Conservation (phyloP, 768 basidiomycete species). For the Rhodocollybia butyracea region DNA sequence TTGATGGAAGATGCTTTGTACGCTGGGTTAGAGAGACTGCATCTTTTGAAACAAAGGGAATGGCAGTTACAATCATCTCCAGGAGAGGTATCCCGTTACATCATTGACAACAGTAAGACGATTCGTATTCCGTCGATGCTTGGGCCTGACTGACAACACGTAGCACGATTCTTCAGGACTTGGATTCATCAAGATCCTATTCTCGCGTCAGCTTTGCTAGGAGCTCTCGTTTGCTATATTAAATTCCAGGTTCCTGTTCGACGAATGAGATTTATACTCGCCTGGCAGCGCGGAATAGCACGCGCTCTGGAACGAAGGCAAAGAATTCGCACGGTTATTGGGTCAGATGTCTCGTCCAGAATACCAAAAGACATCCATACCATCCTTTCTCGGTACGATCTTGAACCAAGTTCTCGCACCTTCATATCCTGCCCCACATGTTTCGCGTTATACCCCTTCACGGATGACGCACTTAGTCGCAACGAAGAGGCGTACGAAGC, state of each 20-base stretch:
- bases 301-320: no score
- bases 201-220: not conserved
- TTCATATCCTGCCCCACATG: not conserved
- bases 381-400: not conserved
- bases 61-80: not conserved
- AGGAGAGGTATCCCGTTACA: not conserved
- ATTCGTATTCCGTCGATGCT: not conserved
- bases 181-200: not conserved
- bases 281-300: not conserved
- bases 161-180: not conserved
- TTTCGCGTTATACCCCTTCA: not conserved
- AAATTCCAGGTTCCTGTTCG: not conserved
- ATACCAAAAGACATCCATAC: conserved; percentile 1
- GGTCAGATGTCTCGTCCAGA: not conserved
- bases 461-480: not conserved
- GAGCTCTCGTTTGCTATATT: not conserved
- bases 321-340: no score
- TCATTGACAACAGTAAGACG: not conserved
- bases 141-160: not conserved
- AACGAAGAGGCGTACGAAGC: not conserved
- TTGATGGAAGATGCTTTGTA: not conserved
- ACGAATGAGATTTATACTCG: not conserved
- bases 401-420: not conserved
- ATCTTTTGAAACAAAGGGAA: not conserved
- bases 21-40: not conserved